Evolutionary conservation across 148 eudicot species (phyloP), one percentile per base, ranked within the genome.

Genomic region (Rhododendron griersonianum): DNA sequence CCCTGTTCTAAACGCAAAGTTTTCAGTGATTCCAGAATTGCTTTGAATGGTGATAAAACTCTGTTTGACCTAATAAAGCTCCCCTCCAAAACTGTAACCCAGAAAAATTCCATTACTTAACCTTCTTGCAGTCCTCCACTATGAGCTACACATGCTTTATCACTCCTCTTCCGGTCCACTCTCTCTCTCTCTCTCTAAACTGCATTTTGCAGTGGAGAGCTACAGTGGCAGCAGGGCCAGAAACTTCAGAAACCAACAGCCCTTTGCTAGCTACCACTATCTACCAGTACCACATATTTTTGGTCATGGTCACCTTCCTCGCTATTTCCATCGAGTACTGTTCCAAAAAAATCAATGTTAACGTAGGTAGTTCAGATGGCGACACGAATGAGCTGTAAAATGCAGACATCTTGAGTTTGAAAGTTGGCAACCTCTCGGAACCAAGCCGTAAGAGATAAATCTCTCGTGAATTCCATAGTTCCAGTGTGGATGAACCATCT

Each of bases 171-270:
- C 57, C 37, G 37, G 37, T 35, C 37, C 37, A 35, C 37, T 41
- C 44, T 41, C 44, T 41, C 45, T 23, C 35, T n/a, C 83, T 51
- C 83, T 77, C 80, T 77, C 80, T 77, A 76, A 76, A 81, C 71
- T 18, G 65, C 71, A 81, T 39, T 51, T 59, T 81, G n/a, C 83
- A 30, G 83, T 39, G 41, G n/a, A 51, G 63, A 80, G 83, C 44
- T 80, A 80, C 83, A 80, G 83, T 81, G 5, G 84, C 47, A 57
- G 84, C 65, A 59, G 67, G n/a, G 0, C 41, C 71, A 57, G 84
- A 23, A 45, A 81, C 67, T 81, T 67, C 84, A 81, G 16, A 57
- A 81, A 71, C 21, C 76, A 53, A 23, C 81, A 78, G 28, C 81
- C 33, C 51, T 4, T 78, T 76, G 28, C 28, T 19, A 76, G n/a